phyloP scores from a whole-genome alignment of 1,139 yeast genomes.

The Yamadazyma diospyri region DNA sequence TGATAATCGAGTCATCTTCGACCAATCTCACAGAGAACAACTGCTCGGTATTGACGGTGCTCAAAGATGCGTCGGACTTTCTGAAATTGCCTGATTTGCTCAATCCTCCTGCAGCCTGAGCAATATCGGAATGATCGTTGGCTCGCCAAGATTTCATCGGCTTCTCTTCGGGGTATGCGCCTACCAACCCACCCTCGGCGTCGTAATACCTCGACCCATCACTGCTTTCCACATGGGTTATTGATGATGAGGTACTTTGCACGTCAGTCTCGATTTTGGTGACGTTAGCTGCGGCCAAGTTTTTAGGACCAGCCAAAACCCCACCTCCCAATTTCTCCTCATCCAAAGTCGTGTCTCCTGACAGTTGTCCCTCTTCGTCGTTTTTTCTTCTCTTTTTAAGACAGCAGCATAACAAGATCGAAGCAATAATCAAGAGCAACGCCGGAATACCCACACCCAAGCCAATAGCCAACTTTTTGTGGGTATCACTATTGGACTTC shows the following conservation, averaged over 20 bases:
- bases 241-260: constrained; percentile 26
- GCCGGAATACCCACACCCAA: constrained; percentile 85
- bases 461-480: constrained; percentile 61
- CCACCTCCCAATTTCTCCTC: constrained; percentile 31
- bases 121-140: constrained; percentile 29
- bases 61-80: constrained; percentile 64
- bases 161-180: constrained; percentile 22
- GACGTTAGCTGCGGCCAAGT: constrained; percentile 49
- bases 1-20: constrained; percentile 45
- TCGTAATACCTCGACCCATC: constrained; percentile 26
- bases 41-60: constrained; percentile 85
- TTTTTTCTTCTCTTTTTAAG: constrained; percentile 49
- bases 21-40: constrained; percentile 76
- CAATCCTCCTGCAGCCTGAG: constrained; percentile 12
- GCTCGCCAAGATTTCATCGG: constrained; percentile 78
- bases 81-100: constrained; percentile 23
- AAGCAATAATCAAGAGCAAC: constrained; percentile 44
- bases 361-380: constrained; percentile 19
- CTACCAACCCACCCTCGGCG: constrained; percentile 19
- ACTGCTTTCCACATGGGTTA: constrained; percentile 36
- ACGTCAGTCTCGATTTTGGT: constrained; percentile 46
- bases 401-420: constrained; percentile 54
- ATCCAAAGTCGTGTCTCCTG: constrained; percentile 30
- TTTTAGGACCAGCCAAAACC: constrained; percentile 31
- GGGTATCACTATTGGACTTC: constrained; percentile 15